These are phyloP conservation scores for Chenopodium quinoa DNA, from an alignment of 148 eudicot species.

Conservation along the genomic window DNA sequence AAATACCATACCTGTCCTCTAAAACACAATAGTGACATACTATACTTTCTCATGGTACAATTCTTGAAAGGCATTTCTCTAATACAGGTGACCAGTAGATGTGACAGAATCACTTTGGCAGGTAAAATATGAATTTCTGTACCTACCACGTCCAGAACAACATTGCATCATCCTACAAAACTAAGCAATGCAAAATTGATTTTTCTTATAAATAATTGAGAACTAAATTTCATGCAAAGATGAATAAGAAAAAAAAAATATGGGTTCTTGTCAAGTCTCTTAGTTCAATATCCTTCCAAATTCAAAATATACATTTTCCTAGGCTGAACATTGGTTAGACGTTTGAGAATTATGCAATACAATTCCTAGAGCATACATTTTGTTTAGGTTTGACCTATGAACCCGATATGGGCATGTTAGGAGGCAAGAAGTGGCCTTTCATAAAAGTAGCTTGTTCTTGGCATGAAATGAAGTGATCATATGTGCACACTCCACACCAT, in stretches of 20 bases:
- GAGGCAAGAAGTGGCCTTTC: not conserved
- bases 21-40: not conserved
- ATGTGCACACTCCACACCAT: not conserved
- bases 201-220: not conserved
- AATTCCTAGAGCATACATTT: not conserved
- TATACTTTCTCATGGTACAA: constrained; percentile 3
- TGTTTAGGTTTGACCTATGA: too few relatives aligned
- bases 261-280: not conserved
- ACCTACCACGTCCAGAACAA: not conserved
- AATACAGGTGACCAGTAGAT: not conserved
- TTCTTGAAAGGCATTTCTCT: constrained; percentile 7
- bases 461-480: not conserved
- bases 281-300: not conserved
- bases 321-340: not conserved
- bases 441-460: not conserved
- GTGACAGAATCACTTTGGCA: not conserved
- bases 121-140: not conserved
- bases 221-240: not conserved
- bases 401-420: not conserved
- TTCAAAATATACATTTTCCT: not conserved
- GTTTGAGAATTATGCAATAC: not conserved
- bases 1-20: not conserved
- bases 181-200: not conserved
- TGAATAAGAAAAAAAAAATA: too few relatives aligned
- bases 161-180: not conserved